Evolutionary conservation across 2,329 filamentous ascomycete species (phyloP).

Genomic region (Tricladium varicosporioides): DNA sequence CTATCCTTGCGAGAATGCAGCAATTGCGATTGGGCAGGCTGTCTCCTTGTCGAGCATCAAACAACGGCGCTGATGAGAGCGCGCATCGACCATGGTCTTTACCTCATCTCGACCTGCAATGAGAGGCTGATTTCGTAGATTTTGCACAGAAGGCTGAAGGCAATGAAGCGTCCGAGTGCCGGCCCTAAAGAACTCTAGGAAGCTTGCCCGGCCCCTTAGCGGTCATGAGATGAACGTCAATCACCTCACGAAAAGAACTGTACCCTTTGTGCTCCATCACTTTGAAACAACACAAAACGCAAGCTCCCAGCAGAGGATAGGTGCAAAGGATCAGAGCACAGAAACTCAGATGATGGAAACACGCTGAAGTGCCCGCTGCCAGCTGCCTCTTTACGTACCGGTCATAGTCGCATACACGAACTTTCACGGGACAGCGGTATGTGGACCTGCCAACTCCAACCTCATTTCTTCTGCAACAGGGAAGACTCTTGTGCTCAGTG

Average conservation of each 20-base stretch:
- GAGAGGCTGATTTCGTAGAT: no score
- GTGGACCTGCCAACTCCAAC: slow-evolving; percentile 6
- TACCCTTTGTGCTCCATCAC: not conserved
- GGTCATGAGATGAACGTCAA: not conserved
- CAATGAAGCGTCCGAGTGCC: not conserved
- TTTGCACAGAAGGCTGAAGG: no score
- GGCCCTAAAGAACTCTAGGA: not conserved
- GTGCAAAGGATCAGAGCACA: no score
- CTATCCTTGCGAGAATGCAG: slow-evolving; percentile 17
- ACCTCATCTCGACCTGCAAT: no score
- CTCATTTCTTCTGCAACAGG: slow-evolving; percentile 21
- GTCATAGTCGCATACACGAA: not conserved
- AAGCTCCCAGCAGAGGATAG: no score
- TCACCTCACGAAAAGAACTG: not conserved
- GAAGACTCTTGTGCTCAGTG: slow-evolving; percentile 16
- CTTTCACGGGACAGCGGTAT: not conserved
- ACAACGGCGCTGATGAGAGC: not conserved
- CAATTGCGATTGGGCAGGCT: not conserved
- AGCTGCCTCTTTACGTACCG: not conserved
- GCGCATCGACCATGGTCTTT: not conserved
- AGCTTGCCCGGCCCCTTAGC: not conserved
- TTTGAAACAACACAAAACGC: not conserved
- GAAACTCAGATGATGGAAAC: not conserved
- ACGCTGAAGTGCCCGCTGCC: not conserved
- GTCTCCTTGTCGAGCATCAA: not conserved